phyloP scores from a whole-genome alignment of 495 filamentous ascomycete species.

The Neurospora discreta region DNA sequence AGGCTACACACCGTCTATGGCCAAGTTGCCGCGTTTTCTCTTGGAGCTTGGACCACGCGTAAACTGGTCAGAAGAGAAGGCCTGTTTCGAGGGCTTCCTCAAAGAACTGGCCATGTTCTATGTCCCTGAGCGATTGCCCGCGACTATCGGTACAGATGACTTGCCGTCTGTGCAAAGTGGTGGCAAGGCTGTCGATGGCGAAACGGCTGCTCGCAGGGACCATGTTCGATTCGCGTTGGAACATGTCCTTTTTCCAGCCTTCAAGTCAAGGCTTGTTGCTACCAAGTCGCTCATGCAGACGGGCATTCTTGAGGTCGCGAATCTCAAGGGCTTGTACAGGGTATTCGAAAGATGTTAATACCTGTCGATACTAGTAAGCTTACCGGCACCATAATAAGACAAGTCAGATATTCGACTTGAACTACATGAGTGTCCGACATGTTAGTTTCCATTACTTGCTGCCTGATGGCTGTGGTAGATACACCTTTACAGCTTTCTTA shows the following conservation, averaged over 20 bases:
- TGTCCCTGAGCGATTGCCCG: conserved; percentile 72
- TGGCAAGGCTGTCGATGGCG: conserved; percentile 33
- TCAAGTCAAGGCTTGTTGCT: conserved; percentile 73
- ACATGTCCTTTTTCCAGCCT: conserved; percentile 67
- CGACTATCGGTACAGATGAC: conserved; percentile 29
- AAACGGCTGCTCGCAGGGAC: conserved; percentile 43
- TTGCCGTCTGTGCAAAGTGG: neutral
- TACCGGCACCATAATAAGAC: neutral
- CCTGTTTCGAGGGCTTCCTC: conserved; percentile 79
- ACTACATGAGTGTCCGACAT: neutral
- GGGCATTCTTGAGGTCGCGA: conserved; percentile 79
- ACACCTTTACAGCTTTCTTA: neutral
- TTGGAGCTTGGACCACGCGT: conserved; percentile 82
- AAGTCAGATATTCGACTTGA: neutral
- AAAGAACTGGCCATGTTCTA: conserved; percentile 86
- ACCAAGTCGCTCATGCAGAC: conserved; percentile 62
- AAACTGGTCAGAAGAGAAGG: conserved; percentile 73
- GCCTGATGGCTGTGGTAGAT: neutral
- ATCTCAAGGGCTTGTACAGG: conserved; percentile 87
- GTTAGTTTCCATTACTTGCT: neutral
- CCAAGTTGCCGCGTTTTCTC: conserved; percentile 82
- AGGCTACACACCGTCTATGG: conserved; percentile 75
- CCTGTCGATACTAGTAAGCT: neutral
- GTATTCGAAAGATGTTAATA: conserved; percentile 92
- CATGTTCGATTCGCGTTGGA: conserved; percentile 55